Conservation (phyloP, 1,139 yeast genomes). For the Geotrichum siamense region DNA sequence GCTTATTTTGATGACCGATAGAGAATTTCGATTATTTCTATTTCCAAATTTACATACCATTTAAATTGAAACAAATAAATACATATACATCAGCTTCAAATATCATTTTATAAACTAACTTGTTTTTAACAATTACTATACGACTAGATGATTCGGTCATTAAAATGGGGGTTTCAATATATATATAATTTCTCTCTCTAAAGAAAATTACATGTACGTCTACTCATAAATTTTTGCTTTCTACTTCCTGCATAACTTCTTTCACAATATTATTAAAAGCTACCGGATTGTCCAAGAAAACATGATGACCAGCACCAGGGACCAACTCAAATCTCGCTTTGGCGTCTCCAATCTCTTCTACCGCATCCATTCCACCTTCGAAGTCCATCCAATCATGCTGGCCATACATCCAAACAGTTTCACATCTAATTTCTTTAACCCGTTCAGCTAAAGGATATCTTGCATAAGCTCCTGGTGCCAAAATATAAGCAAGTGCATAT, state of each 20-base stretch:
- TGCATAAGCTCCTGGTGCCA: constrained; percentile 69
- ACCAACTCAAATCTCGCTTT: constrained; percentile 32
- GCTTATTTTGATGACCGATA: too few relatives aligned
- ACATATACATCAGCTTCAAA: too few relatives aligned
- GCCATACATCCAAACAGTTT: constrained; percentile 65
- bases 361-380: constrained; percentile 52
- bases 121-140: too few relatives aligned
- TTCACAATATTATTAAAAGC: constrained; percentile 44
- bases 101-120: too few relatives aligned
- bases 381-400: constrained; percentile 82
- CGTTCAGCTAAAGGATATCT: constrained; percentile 69
- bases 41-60: too few relatives aligned
- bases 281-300: constrained; percentile 63
- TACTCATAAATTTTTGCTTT: too few relatives aligned
- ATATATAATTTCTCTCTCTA: too few relatives aligned
- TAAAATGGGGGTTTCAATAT: too few relatives aligned
- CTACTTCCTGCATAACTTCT: constrained; percentile 32
- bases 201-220: too few relatives aligned
- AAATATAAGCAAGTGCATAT: constrained; percentile 51
- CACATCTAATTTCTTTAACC: constrained; percentile 39
- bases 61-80: too few relatives aligned
- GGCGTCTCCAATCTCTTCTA: constrained; percentile 5
- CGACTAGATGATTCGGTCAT: too few relatives aligned
- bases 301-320: constrained; percentile 64
- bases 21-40: too few relatives aligned